A percentile compares a stretch with the other conserved stretches of the same genome.
Conservation (phyloP, 345 rosid species). For the Reutealis trisperma region DNA sequence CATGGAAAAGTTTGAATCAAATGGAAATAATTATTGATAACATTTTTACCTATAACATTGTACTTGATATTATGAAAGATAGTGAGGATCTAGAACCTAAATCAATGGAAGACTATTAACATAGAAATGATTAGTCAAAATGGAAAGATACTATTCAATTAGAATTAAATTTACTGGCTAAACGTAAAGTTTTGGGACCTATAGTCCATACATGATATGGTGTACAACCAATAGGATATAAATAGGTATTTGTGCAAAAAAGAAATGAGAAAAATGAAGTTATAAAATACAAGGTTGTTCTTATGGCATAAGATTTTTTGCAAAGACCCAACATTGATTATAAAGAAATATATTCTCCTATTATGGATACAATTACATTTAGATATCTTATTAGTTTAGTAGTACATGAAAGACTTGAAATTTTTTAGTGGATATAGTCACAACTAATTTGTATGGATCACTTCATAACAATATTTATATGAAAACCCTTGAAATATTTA, state of each 20-base stretch:
- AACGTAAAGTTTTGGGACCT: not conserved
- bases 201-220: not conserved
- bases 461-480: not conserved
- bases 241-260: not conserved
- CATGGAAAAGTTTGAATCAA: not conserved
- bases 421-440: not conserved
- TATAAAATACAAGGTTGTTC: not conserved
- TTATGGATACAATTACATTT: not conserved
- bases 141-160: not conserved
- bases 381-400: not conserved
- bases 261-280: not conserved
- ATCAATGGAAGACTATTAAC: not conserved
- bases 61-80: not conserved
- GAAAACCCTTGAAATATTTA: not conserved
- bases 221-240: not conserved
- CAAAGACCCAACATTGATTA: not conserved
- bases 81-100: not conserved
- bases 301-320: not conserved
- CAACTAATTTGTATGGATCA: not conserved
- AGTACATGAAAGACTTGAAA: not conserved
- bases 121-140: not conserved
- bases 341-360: not conserved
- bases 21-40: not conserved
- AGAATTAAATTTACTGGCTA: not conserved
- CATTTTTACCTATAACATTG: not conserved